phyloP scores from a whole-genome alignment of 257 asterid species.

The Solanum stenotomum region DNA sequence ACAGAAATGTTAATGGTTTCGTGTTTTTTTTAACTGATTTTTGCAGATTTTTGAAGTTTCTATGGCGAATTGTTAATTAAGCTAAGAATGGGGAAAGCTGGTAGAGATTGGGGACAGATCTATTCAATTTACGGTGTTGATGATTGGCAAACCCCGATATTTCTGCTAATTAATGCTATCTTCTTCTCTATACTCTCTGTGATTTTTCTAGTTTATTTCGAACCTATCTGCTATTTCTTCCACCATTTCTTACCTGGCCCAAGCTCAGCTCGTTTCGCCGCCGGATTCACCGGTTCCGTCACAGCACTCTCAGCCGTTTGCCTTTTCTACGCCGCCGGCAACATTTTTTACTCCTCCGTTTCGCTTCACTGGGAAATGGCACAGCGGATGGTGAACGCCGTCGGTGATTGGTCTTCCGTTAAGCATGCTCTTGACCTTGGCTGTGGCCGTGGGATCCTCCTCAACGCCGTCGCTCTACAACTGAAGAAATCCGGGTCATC shows the following conservation, averaged over 20 bases:
- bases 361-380: constrained; percentile 90
- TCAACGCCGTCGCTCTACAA: constrained; percentile 87
- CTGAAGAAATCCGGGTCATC: constrained; percentile 85
- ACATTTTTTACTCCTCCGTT: constrained; percentile 83
- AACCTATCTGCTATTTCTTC: constrained; percentile 52
- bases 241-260: constrained; percentile 55
- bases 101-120: constrained; percentile 95
- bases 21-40: neutral
- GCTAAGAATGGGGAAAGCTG: constrained; percentile 52
- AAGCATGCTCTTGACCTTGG: constrained; percentile 87
- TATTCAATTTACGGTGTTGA: constrained; percentile 85
- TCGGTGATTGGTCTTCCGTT: constrained; percentile 83
- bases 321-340: constrained; percentile 72
- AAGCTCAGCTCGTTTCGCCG: constrained; percentile 61
- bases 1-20: neutral
- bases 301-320: constrained; percentile 84
- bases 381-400: constrained; percentile 74
- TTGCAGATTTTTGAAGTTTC: neutral
- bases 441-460: constrained; percentile 87
- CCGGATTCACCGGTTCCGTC: constrained; percentile 85
- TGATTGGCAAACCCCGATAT: constrained; percentile 81
- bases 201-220: constrained; percentile 65
- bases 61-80: neutral
- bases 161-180: constrained; percentile 62
- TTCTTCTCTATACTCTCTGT: constrained; percentile 52